Base-by-base conservation (phyloP, 768 basidiomycete genomes). In the Tylopilus felleus region DNA sequence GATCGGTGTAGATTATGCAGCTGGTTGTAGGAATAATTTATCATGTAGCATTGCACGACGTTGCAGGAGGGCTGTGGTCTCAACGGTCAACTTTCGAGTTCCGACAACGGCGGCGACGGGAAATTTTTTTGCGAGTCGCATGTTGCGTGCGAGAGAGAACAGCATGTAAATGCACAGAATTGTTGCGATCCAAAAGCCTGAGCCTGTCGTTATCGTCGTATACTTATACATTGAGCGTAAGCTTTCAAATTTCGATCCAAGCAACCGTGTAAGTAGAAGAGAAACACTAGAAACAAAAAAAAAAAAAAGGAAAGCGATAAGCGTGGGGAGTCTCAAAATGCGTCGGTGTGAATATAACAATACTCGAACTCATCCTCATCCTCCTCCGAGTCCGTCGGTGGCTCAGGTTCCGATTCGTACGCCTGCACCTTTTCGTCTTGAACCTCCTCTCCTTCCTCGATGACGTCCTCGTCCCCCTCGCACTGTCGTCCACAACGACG, bases 391-490 rank as follows among this genome's bases (percentile, higher is more conserved):
- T 67, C 66, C 1, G 58, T 52, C 6, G 39, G 28, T 1, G 42
- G 53, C 19, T 67, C 66, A 4, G 61, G 61, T 29, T 67, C 66
- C 8, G 66, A 67, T n/a, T 64, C 61, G 9, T 63, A 67, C 5
- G 36, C 47, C 45, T 56, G 52, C 38, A 42, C 38, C 5, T 28
- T 14, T n/a, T 60, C 59, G 1, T 68, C 59, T 2, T n/a, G 43
- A 8, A 23, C 45, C 13, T 48, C 52, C 27, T 44, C 36, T 8
- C 22, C 47, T 10, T 48, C 52, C 27, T 49, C 36, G 10, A 19
- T 35, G 13, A 17, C 35, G 17, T 27, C 55, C 7, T 35, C 29
- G 1, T 48, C 31, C 3, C 19, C 16, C 16, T 22, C 39, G 10
- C 44, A n/a, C 38, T 36, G 36, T 8, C 17, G 36, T n/a, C 38